Evolutionary conservation across 345 rosid genomes (phyloP).

Genomic region (Euclidium syriacum): DNA sequence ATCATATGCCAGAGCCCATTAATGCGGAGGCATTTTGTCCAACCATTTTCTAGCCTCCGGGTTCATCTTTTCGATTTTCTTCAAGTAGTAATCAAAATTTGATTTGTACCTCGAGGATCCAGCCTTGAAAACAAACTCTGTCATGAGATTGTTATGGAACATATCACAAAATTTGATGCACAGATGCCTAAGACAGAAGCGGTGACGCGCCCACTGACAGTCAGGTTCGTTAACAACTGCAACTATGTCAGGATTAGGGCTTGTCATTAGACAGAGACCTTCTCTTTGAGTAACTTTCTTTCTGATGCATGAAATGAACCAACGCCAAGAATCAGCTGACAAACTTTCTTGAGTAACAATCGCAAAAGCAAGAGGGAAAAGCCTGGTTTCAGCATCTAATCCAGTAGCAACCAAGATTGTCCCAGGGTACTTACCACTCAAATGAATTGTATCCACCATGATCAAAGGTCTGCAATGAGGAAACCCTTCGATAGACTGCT

Average conservation of each 20-base stretch:
- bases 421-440: not conserved
- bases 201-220: constrained; percentile 10
- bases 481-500: constrained; percentile 6
- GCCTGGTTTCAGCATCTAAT: not conserved
- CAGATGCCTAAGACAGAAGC: constrained; percentile 7
- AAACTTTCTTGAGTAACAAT: not conserved
- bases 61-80: constrained; percentile 1
- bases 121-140: constrained; percentile 13
- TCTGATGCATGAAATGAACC: constrained; percentile 10
- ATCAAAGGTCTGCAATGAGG: not conserved
- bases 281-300: not conserved
- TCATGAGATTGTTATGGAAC: constrained; percentile 3
- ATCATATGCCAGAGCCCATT: not conserved
- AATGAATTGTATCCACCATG: not conserved
- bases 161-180: not conserved
- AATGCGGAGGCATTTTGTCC: not conserved
- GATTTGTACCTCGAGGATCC: not conserved
- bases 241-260: not conserved
- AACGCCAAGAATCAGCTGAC: not conserved
- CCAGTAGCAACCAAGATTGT: not conserved
- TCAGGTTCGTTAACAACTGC: constrained; percentile 4
- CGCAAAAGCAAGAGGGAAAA: constrained; percentile 7
- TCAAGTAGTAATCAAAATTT: not conserved
- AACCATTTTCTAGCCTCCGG: not conserved
- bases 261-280: not conserved